Evolutionary conservation across 345 rosid species (phyloP), one percentile per base, ranked within the genome.

Genomic region (Rubroshorea leprosula): DNA sequence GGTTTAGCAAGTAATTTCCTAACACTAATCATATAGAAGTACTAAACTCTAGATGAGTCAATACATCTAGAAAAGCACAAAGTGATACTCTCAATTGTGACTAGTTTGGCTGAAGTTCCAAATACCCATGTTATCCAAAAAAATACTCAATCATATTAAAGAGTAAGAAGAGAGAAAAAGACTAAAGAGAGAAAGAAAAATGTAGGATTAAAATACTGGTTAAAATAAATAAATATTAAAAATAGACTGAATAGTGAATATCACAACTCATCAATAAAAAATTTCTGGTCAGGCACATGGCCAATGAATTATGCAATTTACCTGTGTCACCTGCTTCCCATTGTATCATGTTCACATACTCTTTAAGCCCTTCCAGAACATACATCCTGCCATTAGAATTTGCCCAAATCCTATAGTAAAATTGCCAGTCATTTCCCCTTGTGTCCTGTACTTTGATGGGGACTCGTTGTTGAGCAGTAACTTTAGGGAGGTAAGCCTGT

Each of bases 301-400:
- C n/a, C n/a, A n/a, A n/a, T n/a, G n/a, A n/a, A n/a, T n/a, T n/a
- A n/a, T n/a, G n/a, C n/a, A n/a, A 68, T 27, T 53, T 75, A 79
- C 78, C 84, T 65, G 23, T 71, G 57, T 79, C 81, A 46, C 81
- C 81, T 6, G 79, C 73, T 66, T 73, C 62, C 50, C 78, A 66
- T 47, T 61, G 45, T 71, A 65, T 61, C 27, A 23, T 48, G 54
- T 55, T 46, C 51, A 76, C 53, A 76, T 72, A 79, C 23, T 72
- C 68, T 63, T 60, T 76, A 22, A 76, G 70, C 29, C 84, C 84
- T 58, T 79, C 81, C 31, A 76, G 69, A 24, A 79, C 73, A 51
- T 76, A 79, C 78, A 79, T 79, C 54, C 67, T 71, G 63, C 84
- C 77, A 43, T 73, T 76, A 57, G 49, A 60, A 68, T 76, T 79